A percentile compares a stretch with the other conserved stretches of the same genome.
Evolutionary conservation across 352 stramenopile species (phyloP).

Genomic region (Globisporangium abappressorium): DNA sequence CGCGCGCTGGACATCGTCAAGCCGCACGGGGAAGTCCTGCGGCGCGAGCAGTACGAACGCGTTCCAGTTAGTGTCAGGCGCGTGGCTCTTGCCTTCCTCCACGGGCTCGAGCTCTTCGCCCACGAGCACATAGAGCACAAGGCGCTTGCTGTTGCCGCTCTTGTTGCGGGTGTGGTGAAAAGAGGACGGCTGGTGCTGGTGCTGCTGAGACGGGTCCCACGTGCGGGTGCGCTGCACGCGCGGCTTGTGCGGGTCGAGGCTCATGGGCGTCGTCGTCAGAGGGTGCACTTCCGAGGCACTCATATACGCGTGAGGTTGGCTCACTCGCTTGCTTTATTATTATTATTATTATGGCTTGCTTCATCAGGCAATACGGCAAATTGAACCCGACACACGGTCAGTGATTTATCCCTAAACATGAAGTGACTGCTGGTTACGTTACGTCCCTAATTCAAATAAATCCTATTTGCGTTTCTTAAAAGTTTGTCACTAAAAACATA

Average conservation of each 20-base stretch:
- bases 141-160: conserved; percentile 9
- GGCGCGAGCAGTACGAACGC: conserved; percentile 49
- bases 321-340: background rate
- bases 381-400: no score
- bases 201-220: conserved; percentile 9
- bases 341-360: background rate
- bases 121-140: conserved; percentile 71
- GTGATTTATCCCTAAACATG: no score
- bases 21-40: conserved; percentile 25
- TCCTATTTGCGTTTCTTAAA: no score
- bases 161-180: conserved; percentile 7
- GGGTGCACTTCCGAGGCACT: conserved; percentile 27
- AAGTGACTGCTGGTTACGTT: no score
- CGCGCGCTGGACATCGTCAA: conserved; percentile 59
- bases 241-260: conserved; percentile 17
- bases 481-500: no score
- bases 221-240: conserved; percentile 22
- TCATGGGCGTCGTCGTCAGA: conserved; percentile 20
- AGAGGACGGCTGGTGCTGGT: conserved; percentile 7
- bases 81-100: conserved; percentile 39
- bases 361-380: no score
- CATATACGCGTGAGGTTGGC: conserved; percentile 9
- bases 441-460: no score
- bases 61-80: conserved; percentile 66
- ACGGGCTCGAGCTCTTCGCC: conserved; percentile 54